Evolutionary conservation across 2,329 filamentous ascomycete genomes (phyloP).

Genomic region (Emmonsiellopsis sp.): DNA sequence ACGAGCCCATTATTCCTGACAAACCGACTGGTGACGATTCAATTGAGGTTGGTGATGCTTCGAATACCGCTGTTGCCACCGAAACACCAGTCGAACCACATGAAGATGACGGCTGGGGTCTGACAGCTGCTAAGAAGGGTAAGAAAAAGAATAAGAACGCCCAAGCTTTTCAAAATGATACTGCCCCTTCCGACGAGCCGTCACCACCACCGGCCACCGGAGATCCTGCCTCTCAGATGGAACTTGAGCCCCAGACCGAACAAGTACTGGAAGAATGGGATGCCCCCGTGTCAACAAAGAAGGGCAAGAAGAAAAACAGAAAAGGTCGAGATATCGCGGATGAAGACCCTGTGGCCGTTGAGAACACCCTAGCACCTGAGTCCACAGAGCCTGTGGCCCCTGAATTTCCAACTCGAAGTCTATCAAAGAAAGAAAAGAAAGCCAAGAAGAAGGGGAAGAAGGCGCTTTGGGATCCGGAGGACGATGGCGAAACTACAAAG

Average conservation of each 20-base stretch:
- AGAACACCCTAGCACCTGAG: neutral
- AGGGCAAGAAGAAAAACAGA: slow-evolving; percentile 12
- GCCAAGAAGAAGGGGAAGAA: slow-evolving; percentile 16
- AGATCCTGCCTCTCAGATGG: neutral
- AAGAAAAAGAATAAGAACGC: slow-evolving; percentile 6
- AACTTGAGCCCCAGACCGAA: neutral
- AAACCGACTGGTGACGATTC: neutral
- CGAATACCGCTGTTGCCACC: neutral
- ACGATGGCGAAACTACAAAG: neutral
- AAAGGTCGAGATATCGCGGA: slow-evolving; percentile 1
- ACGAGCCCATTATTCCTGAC: neutral
- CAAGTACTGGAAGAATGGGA: neutral
- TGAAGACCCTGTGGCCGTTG: neutral
- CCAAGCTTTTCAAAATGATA: slow-evolving; percentile 6
- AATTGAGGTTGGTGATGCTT: neutral
- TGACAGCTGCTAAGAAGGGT: neutral
- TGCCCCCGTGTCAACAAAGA: neutral
- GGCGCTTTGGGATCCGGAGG: neutral
- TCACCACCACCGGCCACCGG: neutral
- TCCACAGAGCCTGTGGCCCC: neutral
- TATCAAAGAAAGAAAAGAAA: slow-evolving; percentile 15
- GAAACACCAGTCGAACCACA: neutral
- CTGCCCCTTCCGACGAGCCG: neutral
- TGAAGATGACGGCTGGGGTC: neutral
- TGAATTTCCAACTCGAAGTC: slow-evolving; percentile 10